A percentile compares a stretch with the other conserved stretches of the same genome.
These are phyloP conservation scores for Ophiocordyceps polyrhachis-furcata DNA, from an alignment of 2,329 filamentous ascomycete species.

Conservation along the genomic window DNA sequence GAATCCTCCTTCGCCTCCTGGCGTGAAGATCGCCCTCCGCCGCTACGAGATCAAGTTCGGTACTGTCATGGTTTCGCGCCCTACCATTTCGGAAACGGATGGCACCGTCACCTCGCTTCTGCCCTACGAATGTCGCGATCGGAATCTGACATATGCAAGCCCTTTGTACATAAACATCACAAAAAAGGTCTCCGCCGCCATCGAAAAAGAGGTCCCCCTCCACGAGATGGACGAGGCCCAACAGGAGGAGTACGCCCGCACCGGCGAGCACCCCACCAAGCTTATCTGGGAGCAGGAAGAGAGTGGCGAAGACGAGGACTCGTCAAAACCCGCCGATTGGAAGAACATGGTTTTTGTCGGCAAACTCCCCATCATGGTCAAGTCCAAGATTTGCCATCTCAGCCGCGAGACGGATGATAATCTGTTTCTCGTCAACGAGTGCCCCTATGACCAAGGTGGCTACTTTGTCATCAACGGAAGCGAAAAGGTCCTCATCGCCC, in stretches of 20 bases:
- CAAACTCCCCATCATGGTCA: conserved; percentile 94
- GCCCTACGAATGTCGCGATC: conserved; percentile 86
- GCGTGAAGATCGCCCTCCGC: conserved; percentile 66
- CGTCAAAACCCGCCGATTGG: conserved; percentile 34
- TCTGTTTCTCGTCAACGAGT: conserved; percentile 84
- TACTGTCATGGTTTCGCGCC: conserved; percentile 71
- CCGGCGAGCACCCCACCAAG: conserved; percentile 37
- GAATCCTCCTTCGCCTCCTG: conserved; percentile 55
- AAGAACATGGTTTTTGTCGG: conserved; percentile 74
- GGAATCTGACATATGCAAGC: conserved; percentile 88
- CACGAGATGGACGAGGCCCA: conserved; percentile 52
- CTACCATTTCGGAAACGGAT: conserved; percentile 84
- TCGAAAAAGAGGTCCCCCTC: conserved; percentile 50
- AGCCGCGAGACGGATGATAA: conserved; percentile 68
- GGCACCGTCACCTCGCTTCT: conserved; percentile 71
- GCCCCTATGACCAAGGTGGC: conserved; percentile 92
- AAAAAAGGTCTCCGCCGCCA: conserved; percentile 66
- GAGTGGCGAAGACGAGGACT: conserved; percentile 28
- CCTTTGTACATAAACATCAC: conserved; percentile 80
- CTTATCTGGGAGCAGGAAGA: conserved; percentile 44
- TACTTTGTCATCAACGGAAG: conserved; percentile 99
- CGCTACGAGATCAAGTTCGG: conserved; percentile 94
- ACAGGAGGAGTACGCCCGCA: conserved; percentile 32
- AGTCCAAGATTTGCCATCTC: conserved; percentile 87
- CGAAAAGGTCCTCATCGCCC: conserved; percentile 95